These are phyloP conservation scores for Fusarium brevicatenulatum DNA, from an alignment of 2,329 filamentous ascomycete genomes.

Conservation along the genomic window DNA sequence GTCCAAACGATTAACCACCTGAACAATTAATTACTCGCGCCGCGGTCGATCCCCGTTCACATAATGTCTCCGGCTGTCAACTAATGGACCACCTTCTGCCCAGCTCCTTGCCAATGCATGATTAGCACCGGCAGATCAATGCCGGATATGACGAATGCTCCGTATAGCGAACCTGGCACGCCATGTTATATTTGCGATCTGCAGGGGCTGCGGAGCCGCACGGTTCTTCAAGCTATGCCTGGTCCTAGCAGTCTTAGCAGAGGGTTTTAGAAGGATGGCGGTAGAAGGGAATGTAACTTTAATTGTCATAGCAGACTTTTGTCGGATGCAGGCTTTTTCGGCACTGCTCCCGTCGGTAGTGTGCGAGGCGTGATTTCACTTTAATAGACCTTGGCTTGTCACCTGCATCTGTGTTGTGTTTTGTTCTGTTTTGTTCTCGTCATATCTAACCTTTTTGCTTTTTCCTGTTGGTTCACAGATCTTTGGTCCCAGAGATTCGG, in stretches of 20 bases:
- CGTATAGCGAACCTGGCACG: neutral
- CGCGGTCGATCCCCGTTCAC: neutral
- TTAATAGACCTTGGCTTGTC: neutral
- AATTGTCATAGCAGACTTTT: neutral
- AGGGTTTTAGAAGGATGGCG: neutral
- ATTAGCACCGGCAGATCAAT: neutral
- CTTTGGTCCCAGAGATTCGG: slow-evolving; percentile 1
- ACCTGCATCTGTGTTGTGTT: neutral
- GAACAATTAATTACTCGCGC: neutral
- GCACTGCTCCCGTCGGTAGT: neutral
- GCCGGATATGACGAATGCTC: neutral
- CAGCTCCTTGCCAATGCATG: neutral
- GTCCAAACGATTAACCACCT: neutral
- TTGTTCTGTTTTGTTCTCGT: neutral
- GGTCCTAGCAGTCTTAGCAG: neutral
- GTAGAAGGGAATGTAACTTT: neutral
- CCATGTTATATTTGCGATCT: neutral
- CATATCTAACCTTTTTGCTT: neutral
- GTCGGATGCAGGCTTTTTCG: neutral
- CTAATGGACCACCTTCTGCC: neutral
- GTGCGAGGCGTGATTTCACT: neutral
- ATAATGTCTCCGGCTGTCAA: neutral
- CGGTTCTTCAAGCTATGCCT: neutral
- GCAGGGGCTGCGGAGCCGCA: slow-evolving; percentile 10
- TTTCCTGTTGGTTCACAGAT: neutral